Conservation (phyloP, 129 eudicot species). For the Saussurea involucrata region DNA sequence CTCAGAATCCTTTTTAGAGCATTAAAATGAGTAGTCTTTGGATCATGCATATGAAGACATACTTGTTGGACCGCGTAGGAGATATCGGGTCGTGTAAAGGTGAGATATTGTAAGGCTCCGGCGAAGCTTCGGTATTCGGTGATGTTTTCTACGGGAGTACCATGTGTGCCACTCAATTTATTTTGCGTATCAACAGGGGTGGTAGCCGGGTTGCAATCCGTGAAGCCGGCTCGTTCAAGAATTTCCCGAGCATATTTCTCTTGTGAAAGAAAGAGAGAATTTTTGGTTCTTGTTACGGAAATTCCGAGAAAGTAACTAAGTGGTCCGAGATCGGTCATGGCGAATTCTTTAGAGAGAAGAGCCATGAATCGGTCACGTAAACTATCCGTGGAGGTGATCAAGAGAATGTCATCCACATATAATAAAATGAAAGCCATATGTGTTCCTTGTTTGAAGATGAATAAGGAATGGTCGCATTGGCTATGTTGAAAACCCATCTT, state of each 20-base stretch:
- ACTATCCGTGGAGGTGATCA: background rate
- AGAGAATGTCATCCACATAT: background rate
- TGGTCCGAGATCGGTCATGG: background rate
- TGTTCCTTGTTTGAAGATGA: background rate
- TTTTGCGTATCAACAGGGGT: background rate
- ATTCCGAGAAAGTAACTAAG: background rate
- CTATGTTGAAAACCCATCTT: background rate
- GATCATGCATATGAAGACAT: too few species aligned
- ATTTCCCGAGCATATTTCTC: background rate
- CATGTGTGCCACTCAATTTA: too few species aligned
- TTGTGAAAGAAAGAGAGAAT: background rate
- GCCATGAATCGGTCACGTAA: background rate
- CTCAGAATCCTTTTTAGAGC: too few species aligned
- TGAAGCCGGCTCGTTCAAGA: background rate
- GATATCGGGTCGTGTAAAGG: too few species aligned
- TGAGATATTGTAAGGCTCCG: too few species aligned
- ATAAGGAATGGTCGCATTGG: background rate
- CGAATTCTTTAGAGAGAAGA: background rate
- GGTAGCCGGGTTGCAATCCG: background rate
- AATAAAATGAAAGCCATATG: background rate
- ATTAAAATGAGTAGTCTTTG: too few species aligned
- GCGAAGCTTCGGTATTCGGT: too few species aligned
- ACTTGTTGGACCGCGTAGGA: too few species aligned
- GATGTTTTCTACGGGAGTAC: too few species aligned
- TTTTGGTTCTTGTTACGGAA: background rate